Conservation (phyloP, 257 asterid species). For the Capsicum chinense region DNA sequence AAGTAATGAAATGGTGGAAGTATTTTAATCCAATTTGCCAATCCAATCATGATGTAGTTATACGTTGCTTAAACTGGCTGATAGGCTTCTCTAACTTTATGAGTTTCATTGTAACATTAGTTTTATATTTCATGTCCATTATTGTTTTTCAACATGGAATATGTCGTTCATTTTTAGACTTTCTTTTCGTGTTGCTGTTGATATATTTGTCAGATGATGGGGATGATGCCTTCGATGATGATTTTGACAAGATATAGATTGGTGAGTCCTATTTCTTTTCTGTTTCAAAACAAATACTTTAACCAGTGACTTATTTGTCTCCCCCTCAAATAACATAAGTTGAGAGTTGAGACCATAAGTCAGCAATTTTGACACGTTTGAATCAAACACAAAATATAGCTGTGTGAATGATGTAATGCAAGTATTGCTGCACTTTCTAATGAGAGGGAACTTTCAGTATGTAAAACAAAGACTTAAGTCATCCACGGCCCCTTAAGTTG, state of each 20-base stretch:
- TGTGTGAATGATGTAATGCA: not conserved
- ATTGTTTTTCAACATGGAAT: not conserved
- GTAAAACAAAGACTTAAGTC: not conserved
- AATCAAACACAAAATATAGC: slow-evolving; percentile 10
- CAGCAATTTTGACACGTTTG: not conserved
- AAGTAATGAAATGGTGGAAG: not conserved
- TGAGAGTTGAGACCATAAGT: not conserved
- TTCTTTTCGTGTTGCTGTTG: slow-evolving; percentile 10
- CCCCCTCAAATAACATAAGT: not conserved
- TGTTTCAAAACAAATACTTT: not conserved
- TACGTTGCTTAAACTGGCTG: not conserved
- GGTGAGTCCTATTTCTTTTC: slow-evolving; percentile 39
- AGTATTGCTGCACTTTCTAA: slow-evolving; percentile 6
- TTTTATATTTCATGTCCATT: slow-evolving; percentile 20
- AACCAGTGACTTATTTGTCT: not conserved
- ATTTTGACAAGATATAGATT: slow-evolving; percentile 76
- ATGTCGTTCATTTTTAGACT: not conserved
- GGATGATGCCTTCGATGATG: slow-evolving; percentile 73
- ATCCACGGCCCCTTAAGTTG: too few species aligned
- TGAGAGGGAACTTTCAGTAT: not conserved
- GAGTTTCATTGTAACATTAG: not conserved
- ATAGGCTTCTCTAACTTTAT: not conserved
- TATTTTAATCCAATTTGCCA: not conserved
- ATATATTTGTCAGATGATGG: slow-evolving; percentile 67
- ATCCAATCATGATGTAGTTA: slow-evolving; percentile 1